These are phyloP conservation scores for Tricholoma flavovirens DNA, from an alignment of 768 basidiomycete genomes.

Conservation along the genomic window DNA sequence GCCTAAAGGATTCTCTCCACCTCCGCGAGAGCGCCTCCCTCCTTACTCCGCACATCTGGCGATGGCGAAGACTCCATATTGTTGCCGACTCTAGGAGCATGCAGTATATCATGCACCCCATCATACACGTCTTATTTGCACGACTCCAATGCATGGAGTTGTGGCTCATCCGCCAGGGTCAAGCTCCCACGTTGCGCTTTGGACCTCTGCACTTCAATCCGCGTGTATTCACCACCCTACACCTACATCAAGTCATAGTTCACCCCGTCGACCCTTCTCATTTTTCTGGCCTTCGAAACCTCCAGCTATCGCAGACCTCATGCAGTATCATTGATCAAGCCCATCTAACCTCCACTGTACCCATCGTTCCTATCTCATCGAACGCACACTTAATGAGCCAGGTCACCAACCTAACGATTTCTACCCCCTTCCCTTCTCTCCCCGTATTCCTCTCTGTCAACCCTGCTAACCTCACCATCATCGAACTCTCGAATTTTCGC, in stretches of 20 bases:
- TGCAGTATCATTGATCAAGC: background rate
- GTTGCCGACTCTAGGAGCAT: background rate
- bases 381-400: background rate
- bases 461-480: background rate
- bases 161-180: background rate
- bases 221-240: background rate
- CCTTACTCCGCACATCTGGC: background rate
- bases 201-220: background rate
- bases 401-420: background rate
- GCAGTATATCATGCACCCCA: background rate
- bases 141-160: background rate
- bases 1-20: background rate
- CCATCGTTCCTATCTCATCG: background rate
- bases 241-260: background rate
- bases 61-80: background rate
- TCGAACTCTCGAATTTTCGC: background rate
- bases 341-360: background rate
- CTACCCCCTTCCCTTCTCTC: background rate
- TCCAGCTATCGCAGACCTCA: background rate
- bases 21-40: background rate
- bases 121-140: background rate
- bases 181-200: background rate
- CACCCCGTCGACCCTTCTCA: background rate
- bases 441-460: background rate
- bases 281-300: background rate